Conservation (phyloP, 331 rosid genomes). For the Quercus lobata region DNA sequence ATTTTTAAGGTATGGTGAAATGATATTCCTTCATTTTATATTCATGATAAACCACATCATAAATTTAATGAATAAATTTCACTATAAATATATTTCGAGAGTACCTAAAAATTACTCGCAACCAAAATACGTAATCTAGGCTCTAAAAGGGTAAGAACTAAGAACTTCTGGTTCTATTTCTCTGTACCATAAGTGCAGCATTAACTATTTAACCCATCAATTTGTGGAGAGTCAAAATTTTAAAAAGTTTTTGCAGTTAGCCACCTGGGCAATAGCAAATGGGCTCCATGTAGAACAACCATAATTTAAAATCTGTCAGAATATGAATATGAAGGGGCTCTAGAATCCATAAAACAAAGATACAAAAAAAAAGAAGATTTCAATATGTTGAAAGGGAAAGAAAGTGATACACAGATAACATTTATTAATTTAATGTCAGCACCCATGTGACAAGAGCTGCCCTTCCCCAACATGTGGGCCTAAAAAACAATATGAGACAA, state of each 20-base stretch:
- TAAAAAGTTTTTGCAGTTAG: background rate
- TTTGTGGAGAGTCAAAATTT: background rate
- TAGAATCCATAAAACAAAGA: background rate
- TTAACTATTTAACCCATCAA: background rate
- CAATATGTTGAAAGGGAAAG: slow-evolving; percentile 22
- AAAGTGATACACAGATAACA: slow-evolving; percentile 14
- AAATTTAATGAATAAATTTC: no score
- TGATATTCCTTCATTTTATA: rapidly evolving
- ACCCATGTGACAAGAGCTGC: slow-evolving; percentile 41
- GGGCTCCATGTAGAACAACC: background rate
- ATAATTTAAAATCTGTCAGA: background rate
- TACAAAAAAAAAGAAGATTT: slow-evolving; percentile 4
- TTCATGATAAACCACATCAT: no score
- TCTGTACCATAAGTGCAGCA: background rate
- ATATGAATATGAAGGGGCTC: background rate
- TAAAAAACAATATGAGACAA: slow-evolving; percentile 36
- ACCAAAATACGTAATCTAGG: no score
- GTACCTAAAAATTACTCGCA: no score
- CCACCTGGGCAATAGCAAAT: background rate
- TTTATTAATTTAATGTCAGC: slow-evolving; percentile 27
- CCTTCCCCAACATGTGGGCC: slow-evolving; percentile 39
- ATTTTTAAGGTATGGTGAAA: rapidly evolving
- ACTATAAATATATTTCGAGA: rapidly evolving
- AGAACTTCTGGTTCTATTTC: background rate
- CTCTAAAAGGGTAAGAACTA: background rate